phyloP scores from a whole-genome alignment of 352 stramenopile species.

The Phytophthora fragariaefolia region DNA sequence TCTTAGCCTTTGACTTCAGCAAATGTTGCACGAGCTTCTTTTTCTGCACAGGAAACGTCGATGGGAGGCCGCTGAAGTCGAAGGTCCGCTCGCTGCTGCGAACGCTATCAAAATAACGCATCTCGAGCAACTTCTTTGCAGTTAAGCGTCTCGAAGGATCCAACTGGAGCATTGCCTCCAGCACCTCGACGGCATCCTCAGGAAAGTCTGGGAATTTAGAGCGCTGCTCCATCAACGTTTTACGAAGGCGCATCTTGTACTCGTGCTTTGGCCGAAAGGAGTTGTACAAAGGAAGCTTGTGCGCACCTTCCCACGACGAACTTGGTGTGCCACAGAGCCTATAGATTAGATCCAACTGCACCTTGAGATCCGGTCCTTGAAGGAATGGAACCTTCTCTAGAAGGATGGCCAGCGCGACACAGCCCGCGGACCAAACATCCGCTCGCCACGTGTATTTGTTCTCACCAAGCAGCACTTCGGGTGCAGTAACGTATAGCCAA shows the following conservation, averaged over 20 bases:
- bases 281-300: conserved; percentile 63
- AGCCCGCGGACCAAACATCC: conserved; percentile 82
- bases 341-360: conserved; percentile 83
- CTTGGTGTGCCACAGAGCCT: conserved; percentile 76
- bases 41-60: conserved; percentile 63
- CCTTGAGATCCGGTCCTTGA: conserved; percentile 61
- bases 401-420: conserved; percentile 68
- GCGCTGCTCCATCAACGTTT: conserved; percentile 76
- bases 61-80: conserved; percentile 52
- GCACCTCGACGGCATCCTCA: conserved; percentile 60
- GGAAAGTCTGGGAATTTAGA: conserved; percentile 62
- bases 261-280: conserved; percentile 73
- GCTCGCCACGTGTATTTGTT: conserved; percentile 71
- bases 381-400: conserved; percentile 72
- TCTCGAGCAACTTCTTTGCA: conserved; percentile 59
- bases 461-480: conserved; percentile 78
- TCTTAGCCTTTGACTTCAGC: conserved; percentile 51
- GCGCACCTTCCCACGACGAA: conserved; percentile 54
- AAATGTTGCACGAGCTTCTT: conserved; percentile 69
- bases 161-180: conserved; percentile 81
- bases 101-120: conserved; percentile 69
- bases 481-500: conserved; percentile 69
- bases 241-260: conserved; percentile 78
- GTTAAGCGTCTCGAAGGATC: conserved; percentile 65
- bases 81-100: conserved; percentile 28